Conservation (phyloP, 768 basidiomycete genomes). For the Multifurca ochricompacta region DNA sequence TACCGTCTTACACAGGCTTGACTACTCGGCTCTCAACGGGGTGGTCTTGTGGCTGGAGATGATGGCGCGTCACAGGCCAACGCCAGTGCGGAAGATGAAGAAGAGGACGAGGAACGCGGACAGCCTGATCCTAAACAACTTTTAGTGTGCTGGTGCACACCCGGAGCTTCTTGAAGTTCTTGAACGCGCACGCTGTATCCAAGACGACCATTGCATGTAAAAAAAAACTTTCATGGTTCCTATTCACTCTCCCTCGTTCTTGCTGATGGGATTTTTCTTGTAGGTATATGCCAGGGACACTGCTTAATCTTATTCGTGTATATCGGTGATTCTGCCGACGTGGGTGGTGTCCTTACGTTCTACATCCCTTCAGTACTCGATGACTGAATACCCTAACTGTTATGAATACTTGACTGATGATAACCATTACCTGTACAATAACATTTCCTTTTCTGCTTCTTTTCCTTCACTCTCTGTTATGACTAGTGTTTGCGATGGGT, state of each 20-base stretch:
- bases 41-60: conserved; percentile 20
- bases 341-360: conserved; percentile 81
- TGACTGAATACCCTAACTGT: conserved; percentile 31
- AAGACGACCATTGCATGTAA: conserved; percentile 79
- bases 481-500: too few species aligned
- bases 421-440: too few species aligned
- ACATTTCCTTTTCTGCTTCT: too few species aligned
- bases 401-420: too few species aligned
- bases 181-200: conserved; percentile 72
- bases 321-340: conserved; percentile 69
- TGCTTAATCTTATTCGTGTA: conserved; percentile 88
- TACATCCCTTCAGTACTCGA: conserved; percentile 77
- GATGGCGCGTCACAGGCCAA: conserved; percentile 21
- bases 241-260: neutral
- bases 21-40: too few species aligned
- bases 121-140: conserved; percentile 47
- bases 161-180: conserved; percentile 71
- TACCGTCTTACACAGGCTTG: too few species aligned
- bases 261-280: neutral
- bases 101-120: conserved; percentile 29
- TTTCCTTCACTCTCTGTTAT: too few species aligned
- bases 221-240: too few species aligned
- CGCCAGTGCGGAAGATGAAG: conserved; percentile 27
- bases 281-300: conserved; percentile 76
- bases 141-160: conserved; percentile 60